Percentiles rank a stretch among this genome's conserved stretches.
These are phyloP conservation scores for Candida tetrigidarum DNA, from an alignment of 1,139 yeast species.

Conservation along the genomic window DNA sequence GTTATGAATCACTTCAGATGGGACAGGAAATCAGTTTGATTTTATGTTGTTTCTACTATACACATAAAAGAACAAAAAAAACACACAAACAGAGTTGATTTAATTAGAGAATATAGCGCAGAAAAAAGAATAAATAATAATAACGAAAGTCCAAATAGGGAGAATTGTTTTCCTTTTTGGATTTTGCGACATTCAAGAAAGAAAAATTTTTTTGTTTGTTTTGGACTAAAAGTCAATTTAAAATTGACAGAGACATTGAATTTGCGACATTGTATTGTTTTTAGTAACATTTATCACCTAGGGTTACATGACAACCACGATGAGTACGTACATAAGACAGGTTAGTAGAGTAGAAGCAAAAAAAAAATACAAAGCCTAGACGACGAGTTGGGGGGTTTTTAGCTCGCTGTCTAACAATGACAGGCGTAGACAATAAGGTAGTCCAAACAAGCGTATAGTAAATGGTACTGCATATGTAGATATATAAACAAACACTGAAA, in stretches of 20 bases:
- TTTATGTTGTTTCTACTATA: too few species aligned
- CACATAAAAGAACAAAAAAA: too few species aligned
- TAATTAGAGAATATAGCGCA: too few species aligned
- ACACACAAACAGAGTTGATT: conserved; percentile 2
- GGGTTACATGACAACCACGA: conserved; percentile 3
- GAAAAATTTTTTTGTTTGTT: background rate
- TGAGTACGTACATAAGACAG: background rate
- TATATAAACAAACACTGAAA: too few species aligned
- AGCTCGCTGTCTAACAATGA: too few species aligned
- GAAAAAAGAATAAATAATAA: background rate
- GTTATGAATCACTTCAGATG: too few species aligned
- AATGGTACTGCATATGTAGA: too few species aligned
- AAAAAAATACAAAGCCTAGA: conserved; percentile 3
- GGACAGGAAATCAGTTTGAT: too few species aligned
- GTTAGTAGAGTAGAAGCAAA: background rate
- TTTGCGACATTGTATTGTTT: background rate
- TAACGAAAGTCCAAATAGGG: background rate
- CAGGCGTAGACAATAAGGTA: too few species aligned
- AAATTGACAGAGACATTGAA: background rate
- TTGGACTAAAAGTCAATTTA: background rate
- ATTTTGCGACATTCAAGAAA: background rate
- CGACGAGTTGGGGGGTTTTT: too few species aligned
- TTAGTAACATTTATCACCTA: background rate
- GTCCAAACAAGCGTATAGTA: too few species aligned
- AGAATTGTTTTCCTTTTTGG: conserved; percentile 1